Percentiles rank a stretch among this genome's conserved stretches.
Conservation (phyloP, 495 filamentous ascomycete genomes). For the Pseudomonodictys pantanalensis region DNA sequence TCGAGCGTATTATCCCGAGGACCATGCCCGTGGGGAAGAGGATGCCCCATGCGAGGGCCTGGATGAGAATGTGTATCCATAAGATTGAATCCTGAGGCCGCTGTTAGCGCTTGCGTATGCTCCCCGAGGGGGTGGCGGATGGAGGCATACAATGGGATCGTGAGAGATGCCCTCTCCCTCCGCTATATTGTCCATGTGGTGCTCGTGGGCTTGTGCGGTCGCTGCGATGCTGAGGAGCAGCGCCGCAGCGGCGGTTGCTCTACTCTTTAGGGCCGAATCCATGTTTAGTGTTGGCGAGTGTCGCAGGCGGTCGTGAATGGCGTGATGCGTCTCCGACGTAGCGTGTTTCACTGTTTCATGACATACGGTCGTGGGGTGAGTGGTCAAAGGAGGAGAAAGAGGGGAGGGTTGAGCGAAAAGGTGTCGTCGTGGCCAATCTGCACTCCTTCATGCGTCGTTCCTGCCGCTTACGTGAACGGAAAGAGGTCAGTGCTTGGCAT, state of each 20-base stretch:
- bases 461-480: constrained; percentile 15
- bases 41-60: constrained; percentile 81
- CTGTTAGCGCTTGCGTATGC: constrained; percentile 12
- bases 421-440: neutral
- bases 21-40: constrained; percentile 96
- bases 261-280: neutral
- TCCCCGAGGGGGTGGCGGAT: neutral
- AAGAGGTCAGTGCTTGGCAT: neutral
- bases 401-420: neutral
- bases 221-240: constrained; percentile 22
- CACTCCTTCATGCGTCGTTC: constrained; percentile 14
- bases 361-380: neutral
- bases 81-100: constrained; percentile 67
- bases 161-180: constrained; percentile 72
- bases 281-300: no score
- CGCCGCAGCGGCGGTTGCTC: constrained; percentile 7
- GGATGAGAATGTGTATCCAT: constrained; percentile 93
- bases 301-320: neutral
- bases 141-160: constrained; percentile 75
- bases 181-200: constrained; percentile 68
- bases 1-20: constrained; percentile 84
- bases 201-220: constrained; percentile 61
- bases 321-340: constrained; percentile 10
- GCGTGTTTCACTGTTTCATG: constrained; percentile 9
- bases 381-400: constrained; percentile 2